Evolutionary conservation across 2,329 filamentous ascomycete species (phyloP).

Genomic region (Sarocladiaceae sp.): DNA sequence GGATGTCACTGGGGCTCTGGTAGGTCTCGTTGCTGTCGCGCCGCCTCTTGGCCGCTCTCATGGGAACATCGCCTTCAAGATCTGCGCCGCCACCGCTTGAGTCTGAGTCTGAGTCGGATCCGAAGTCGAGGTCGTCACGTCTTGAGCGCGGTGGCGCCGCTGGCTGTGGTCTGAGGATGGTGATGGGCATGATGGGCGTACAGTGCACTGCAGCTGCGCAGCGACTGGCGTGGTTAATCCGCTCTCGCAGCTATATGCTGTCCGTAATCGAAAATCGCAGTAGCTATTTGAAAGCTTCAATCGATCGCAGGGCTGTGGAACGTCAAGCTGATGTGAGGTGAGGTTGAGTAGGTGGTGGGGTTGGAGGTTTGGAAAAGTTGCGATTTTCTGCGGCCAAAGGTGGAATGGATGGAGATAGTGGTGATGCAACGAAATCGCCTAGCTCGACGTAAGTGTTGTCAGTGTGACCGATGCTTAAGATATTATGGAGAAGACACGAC

Average conservation of each 20-base stretch:
- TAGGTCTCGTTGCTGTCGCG: slow-evolving; percentile 20
- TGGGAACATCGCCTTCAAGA: slow-evolving; percentile 37
- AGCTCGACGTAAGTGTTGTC: too few species aligned
- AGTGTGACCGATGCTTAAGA: too few species aligned
- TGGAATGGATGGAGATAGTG: background rate
- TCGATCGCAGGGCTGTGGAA: background rate
- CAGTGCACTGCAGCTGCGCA: background rate
- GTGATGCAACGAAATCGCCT: background rate
- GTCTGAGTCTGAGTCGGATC: slow-evolving; percentile 36
- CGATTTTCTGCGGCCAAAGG: slow-evolving; percentile 5
- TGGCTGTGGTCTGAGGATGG: slow-evolving; percentile 37
- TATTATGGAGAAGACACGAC: too few species aligned
- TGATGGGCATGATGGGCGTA: slow-evolving; percentile 36
- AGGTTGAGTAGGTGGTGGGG: slow-evolving; percentile 1
- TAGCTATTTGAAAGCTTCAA: background rate
- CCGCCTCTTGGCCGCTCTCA: slow-evolving; percentile 35
- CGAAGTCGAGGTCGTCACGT: slow-evolving; percentile 14
- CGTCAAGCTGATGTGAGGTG: background rate
- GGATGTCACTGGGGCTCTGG: slow-evolving; percentile 46
- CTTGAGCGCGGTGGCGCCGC: slow-evolving; percentile 18
- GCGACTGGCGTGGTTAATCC: too few species aligned
- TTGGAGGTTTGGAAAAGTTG: slow-evolving; percentile 5
- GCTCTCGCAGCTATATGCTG: too few species aligned
- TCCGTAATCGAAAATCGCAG: too few species aligned
- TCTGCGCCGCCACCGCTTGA: slow-evolving; percentile 41